These are phyloP conservation scores for Lentinula raphanica DNA, from an alignment of 768 basidiomycete genomes.

Conservation along the genomic window DNA sequence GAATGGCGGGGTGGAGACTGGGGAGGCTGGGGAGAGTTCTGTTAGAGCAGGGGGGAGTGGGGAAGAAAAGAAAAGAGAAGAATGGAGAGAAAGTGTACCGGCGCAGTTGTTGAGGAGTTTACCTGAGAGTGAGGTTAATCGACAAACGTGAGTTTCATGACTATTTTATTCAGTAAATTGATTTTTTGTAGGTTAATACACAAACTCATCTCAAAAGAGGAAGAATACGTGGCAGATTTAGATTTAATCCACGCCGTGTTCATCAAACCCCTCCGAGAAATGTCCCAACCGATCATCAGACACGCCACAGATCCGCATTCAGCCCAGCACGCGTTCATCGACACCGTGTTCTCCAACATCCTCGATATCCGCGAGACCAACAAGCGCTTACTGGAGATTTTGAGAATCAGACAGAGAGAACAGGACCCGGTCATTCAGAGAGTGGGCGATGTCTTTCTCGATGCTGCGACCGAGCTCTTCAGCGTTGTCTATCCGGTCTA, in stretches of 20 bases:
- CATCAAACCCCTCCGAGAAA: slow-evolving; percentile 42
- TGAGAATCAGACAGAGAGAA: slow-evolving; percentile 84
- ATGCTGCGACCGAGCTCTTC: slow-evolving; percentile 77
- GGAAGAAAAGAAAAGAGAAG: slow-evolving; percentile 7
- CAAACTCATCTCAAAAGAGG: slow-evolving; percentile 83
- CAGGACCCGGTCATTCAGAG: slow-evolving; percentile 73
- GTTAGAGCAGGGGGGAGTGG: not conserved
- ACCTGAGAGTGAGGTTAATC: slow-evolving; percentile 70
- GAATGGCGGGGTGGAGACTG: too few species aligned
- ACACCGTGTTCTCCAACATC: slow-evolving; percentile 87
- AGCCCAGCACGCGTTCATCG: slow-evolving; percentile 77
- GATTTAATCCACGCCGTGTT: slow-evolving; percentile 72
- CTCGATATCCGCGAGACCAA: slow-evolving; percentile 83
- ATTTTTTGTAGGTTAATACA: slow-evolving; percentile 58
- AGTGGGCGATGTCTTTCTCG: slow-evolving; percentile 87
- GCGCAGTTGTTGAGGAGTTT: slow-evolving; percentile 39
- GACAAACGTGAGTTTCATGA: slow-evolving; percentile 70
- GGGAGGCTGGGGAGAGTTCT: too few species aligned
- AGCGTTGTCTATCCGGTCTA: slow-evolving; percentile 82
- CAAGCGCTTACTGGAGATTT: slow-evolving; percentile 73
- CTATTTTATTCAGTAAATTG: too few species aligned
- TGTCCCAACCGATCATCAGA: slow-evolving; percentile 39
- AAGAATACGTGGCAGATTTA: slow-evolving; percentile 85
- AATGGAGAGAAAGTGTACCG: slow-evolving; percentile 47
- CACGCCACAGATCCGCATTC: too few species aligned